Conservation (phyloP, 139 green algal species). For the Coelastrella sp. region DNA sequence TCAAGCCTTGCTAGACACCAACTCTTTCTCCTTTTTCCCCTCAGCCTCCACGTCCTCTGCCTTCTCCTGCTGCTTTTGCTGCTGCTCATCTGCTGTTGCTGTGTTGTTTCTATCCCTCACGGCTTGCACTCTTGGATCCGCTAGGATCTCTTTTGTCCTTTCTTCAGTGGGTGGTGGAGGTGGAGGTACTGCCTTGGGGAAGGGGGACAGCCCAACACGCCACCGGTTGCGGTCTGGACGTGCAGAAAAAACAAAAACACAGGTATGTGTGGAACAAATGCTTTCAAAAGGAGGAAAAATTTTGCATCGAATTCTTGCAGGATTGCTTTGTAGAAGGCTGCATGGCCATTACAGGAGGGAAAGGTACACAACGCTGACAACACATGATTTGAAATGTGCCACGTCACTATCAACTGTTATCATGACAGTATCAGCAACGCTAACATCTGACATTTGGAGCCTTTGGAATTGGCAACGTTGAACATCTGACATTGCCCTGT, state of each 20-base stretch:
- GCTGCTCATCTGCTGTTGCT: neutral
- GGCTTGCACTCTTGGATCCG: constrained; percentile 48
- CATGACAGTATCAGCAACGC: too few relatives aligned
- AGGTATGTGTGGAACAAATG: neutral
- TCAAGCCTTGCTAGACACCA: constrained; percentile 20
- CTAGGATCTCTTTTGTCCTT: constrained; percentile 73
- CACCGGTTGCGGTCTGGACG: constrained; percentile 74
- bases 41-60: constrained; percentile 4
- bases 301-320: neutral
- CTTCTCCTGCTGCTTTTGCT: constrained; percentile 7
- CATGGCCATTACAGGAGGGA: too few relatives aligned
- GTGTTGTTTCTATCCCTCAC: neutral
- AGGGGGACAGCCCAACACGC: constrained; percentile 69
- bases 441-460: too few relatives aligned
- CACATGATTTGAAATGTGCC: too few relatives aligned
- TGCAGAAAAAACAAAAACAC: neutral
- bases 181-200: constrained; percentile 76
- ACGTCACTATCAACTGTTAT: too few relatives aligned
- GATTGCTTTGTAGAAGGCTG: too few relatives aligned
- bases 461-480: too few relatives aligned
- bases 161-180: constrained; percentile 76
- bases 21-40: constrained; percentile 25
- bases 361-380: too few relatives aligned
- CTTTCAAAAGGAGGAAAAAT: neutral
- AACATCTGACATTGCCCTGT: too few relatives aligned